phyloP scores from a whole-genome alignment of 148 eudicot genomes.

The Rhododendron mucronatum region DNA sequence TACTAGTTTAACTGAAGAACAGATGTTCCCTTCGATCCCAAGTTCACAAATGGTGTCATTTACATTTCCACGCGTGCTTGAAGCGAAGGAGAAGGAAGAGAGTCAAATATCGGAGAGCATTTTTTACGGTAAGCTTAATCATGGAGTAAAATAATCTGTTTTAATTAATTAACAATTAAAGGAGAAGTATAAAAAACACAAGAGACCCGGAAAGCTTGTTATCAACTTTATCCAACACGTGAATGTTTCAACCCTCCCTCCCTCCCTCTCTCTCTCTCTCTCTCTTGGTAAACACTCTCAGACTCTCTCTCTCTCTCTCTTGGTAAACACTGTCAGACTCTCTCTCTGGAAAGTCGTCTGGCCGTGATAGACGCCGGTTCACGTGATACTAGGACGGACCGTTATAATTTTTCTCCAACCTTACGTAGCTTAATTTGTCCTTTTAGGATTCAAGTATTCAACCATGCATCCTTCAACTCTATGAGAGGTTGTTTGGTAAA shows the following conservation, averaged over 20 bases:
- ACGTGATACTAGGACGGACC: conserved; percentile 30
- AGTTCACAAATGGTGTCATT: not conserved
- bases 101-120: not conserved
- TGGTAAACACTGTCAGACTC: too few relatives aligned
- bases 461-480: not conserved
- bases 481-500: too few relatives aligned
- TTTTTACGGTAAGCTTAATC: not conserved
- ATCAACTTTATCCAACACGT: not conserved
- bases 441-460: not conserved
- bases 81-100: not conserved
- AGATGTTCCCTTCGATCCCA: too few relatives aligned
- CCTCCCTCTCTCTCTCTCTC: not conserved
- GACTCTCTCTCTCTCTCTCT: not conserved
- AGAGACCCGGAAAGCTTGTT: conserved; percentile 17
- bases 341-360: not conserved
- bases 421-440: not conserved
- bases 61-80: not conserved
- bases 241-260: not conserved
- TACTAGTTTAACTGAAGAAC: too few relatives aligned
- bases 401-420: not conserved
- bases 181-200: not conserved
- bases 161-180: not conserved
- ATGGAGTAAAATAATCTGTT: not conserved
- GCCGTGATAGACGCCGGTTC: conserved; percentile 47
- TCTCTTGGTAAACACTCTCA: too few relatives aligned